phyloP scores from a whole-genome alignment of 2,329 filamentous ascomycete species.

The Claviceps sp. region DNA sequence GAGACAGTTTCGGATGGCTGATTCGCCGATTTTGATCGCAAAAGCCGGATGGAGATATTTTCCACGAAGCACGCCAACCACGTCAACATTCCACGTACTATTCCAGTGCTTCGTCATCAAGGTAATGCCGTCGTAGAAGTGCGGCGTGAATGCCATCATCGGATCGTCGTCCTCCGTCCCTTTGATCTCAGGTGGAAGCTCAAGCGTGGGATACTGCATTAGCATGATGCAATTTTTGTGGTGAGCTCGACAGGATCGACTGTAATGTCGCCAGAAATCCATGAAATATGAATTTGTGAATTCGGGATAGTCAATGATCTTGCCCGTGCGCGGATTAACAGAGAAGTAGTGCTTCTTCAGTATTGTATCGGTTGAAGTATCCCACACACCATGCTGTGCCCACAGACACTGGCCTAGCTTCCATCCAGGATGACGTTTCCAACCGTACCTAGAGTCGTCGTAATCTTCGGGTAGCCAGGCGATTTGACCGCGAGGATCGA shows the following conservation, averaged over 20 bases:
- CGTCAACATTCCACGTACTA: conserved; percentile 90
- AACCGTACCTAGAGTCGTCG: conserved; percentile 80
- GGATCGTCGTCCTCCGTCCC: conserved; percentile 79
- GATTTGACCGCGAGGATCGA: conserved; percentile 76
- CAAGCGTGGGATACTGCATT: conserved; percentile 82
- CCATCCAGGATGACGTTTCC: conserved; percentile 79
- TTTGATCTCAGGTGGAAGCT: conserved; percentile 80
- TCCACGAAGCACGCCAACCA: conserved; percentile 80
- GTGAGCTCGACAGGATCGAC: conserved; percentile 57
- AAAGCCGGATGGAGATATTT: conserved; percentile 81
- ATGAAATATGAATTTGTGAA: conserved; percentile 92
- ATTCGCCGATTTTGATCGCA: conserved; percentile 84
- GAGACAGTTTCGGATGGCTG: conserved; percentile 87
- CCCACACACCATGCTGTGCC: conserved; percentile 96
- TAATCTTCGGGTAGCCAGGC: conserved; percentile 77
- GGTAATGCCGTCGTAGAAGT: conserved; percentile 95
- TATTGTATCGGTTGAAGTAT: conserved; percentile 62
- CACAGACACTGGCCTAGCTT: conserved; percentile 89
- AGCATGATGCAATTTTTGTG: conserved; percentile 78
- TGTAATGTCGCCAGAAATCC: conserved; percentile 67
- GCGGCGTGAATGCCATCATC: conserved; percentile 82
- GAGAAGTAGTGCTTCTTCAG: conserved; percentile 80
- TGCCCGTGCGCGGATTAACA: conserved; percentile 60
- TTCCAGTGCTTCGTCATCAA: conserved; percentile 99
- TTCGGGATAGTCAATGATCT: conserved; percentile 62